A percentile compares a stretch with the other conserved stretches of the same genome.
Conservation (phyloP, 148 eudicot species). For the Pouteria glomerata region DNA sequence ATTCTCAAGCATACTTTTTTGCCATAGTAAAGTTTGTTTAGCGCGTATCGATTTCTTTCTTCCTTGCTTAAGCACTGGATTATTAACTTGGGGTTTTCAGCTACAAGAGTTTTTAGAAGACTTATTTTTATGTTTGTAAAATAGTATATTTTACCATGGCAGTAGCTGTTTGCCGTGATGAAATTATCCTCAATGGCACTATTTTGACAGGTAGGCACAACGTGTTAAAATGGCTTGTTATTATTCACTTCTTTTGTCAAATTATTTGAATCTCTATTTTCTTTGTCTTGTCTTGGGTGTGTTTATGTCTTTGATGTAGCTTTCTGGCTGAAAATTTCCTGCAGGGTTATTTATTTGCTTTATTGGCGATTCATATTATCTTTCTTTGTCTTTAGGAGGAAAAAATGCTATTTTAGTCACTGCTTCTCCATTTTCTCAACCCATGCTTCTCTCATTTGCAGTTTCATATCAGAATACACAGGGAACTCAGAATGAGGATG, state of each 20-base stretch:
- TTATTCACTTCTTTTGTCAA: not conserved
- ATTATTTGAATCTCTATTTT: not conserved
- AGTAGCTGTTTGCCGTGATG: too few relatives aligned
- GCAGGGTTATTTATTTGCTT: not conserved
- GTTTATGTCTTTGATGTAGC: not conserved
- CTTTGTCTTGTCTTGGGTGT: not conserved
- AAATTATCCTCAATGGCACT: not conserved
- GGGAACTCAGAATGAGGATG: conserved; percentile 76
- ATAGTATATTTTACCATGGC: not conserved
- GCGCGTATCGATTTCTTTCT: not conserved
- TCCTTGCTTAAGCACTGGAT: not conserved
- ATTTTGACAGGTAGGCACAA: not conserved
- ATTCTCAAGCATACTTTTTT: not conserved
- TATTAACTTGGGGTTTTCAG: not conserved
- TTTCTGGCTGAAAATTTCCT: not conserved
- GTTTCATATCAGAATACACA: conserved; percentile 68
- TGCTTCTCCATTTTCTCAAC: conserved; percentile 6
- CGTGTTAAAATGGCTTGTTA: not conserved
- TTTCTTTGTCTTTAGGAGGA: not conserved
- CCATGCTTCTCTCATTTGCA: conserved; percentile 31
- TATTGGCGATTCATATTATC: not conserved
- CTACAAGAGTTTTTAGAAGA: not conserved
- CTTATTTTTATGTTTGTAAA: not conserved
- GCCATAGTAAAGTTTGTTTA: not conserved
- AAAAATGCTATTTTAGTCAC: not conserved